A percentile compares a stretch with the other conserved stretches of the same genome.
These are phyloP conservation scores for Elsinoe perseae DNA, from an alignment of 2,329 filamentous ascomycete genomes.

Conservation along the genomic window DNA sequence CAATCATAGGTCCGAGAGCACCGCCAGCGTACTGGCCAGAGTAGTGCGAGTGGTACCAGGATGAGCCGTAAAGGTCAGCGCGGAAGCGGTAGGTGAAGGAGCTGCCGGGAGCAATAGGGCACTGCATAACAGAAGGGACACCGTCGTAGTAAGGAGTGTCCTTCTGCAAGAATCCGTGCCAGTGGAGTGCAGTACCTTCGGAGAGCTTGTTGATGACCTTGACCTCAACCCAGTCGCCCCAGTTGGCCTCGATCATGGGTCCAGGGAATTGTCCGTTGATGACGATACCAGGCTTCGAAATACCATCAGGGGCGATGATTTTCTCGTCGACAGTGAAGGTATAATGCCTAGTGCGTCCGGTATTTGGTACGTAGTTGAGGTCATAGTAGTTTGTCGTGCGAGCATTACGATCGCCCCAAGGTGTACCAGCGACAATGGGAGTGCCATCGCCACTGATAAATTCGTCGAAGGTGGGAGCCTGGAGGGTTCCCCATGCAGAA, in stretches of 20 bases:
- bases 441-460: conserved; percentile 21
- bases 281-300: conserved; percentile 23
- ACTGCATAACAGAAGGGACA: conserved; percentile 41
- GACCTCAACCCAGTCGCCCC: conserved; percentile 31
- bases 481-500: conserved; percentile 19
- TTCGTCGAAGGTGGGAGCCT: conserved; percentile 18
- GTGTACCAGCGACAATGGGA: conserved; percentile 20
- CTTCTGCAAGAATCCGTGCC: conserved; percentile 44
- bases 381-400: conserved; percentile 28
- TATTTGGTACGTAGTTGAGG: conserved; percentile 25
- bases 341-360: conserved; percentile 30
- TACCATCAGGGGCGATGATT: conserved; percentile 30
- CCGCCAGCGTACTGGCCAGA: conserved; percentile 37
- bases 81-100: conserved; percentile 33
- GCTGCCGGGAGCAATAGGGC: conserved; percentile 35
- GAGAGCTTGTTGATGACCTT: conserved; percentile 30
- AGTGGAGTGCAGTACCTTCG: conserved; percentile 45
- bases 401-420: conserved; percentile 26
- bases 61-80: conserved; percentile 36
- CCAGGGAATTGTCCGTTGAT: conserved; percentile 18
- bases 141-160: conserved; percentile 49
- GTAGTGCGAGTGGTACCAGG: conserved; percentile 35
- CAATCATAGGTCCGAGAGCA: conserved; percentile 36
- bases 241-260: conserved; percentile 21
- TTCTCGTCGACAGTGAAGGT: conserved; percentile 27